A percentile compares a stretch with the other conserved stretches of the same genome.
These are phyloP conservation scores for Phytophthora quininea DNA, from an alignment of 352 stramenopile species.

Conservation along the genomic window DNA sequence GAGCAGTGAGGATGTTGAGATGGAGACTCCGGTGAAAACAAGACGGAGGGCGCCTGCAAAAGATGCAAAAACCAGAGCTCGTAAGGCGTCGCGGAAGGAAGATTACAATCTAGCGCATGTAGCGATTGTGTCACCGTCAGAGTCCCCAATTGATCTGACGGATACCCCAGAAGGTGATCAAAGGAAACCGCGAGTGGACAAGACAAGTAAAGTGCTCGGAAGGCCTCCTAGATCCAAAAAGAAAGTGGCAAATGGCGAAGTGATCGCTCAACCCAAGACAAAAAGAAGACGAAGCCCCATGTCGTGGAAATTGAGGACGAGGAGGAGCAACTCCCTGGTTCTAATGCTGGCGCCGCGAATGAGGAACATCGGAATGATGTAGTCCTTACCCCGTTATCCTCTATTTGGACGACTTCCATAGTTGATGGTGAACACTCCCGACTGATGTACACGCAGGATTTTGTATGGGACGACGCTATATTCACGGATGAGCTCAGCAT, in stretches of 20 bases:
- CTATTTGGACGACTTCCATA: constrained; percentile 58
- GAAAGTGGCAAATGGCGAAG: constrained; percentile 17
- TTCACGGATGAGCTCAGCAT: constrained; percentile 63
- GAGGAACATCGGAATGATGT: constrained; percentile 8
- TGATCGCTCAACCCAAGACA: constrained; percentile 4
- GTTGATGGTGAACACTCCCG: constrained; percentile 11
- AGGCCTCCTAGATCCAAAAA: constrained; percentile 16
- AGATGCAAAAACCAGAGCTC: constrained; percentile 5
- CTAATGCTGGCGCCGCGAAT: constrained; percentile 10
- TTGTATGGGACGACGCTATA: constrained; percentile 71
- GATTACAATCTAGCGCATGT: constrained; percentile 5
- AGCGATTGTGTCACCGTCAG: constrained; percentile 29
- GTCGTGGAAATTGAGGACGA: constrained; percentile 23
- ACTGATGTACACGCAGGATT: constrained; percentile 69
- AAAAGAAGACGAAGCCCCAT: constrained; percentile 18
- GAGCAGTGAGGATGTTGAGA: constrained; percentile 19
- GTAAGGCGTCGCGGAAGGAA: constrained; percentile 29
- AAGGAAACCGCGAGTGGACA: constrained; percentile 11
- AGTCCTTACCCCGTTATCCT: constrained; percentile 46
- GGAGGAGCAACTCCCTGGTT: constrained; percentile 3
- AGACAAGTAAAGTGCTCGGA: constrained; percentile 11
- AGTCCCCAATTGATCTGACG: constrained; percentile 41
- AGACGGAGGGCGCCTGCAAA: constrained; percentile 20
- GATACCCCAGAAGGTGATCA: constrained; percentile 25
- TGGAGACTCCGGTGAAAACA: constrained; percentile 11